phyloP scores from a whole-genome alignment of 2,329 filamentous ascomycete species.

The Triangularia setosa region DNA sequence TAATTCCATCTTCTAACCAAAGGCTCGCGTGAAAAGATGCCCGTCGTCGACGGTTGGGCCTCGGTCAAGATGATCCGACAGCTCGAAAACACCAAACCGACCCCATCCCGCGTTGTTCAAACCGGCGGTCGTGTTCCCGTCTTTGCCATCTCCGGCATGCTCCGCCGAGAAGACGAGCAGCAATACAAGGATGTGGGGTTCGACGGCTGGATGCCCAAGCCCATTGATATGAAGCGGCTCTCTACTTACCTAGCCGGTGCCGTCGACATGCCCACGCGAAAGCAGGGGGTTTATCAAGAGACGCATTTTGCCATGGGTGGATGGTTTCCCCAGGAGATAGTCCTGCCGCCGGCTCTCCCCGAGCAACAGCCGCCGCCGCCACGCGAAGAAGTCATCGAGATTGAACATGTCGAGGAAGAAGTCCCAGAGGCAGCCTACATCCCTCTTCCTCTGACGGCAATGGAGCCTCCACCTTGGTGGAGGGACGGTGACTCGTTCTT shows the following conservation, averaged over 20 bases:
- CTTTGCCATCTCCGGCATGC: conserved; percentile 80
- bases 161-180: conserved; percentile 64
- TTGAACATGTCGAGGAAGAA: background rate
- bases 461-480: background rate
- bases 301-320: conserved; percentile 79
- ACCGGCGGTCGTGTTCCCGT: conserved; percentile 68
- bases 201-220: conserved; percentile 88
- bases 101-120: conserved; percentile 56
- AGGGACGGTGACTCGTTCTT: background rate
- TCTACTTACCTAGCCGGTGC: conserved; percentile 67
- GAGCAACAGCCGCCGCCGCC: background rate
- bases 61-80: conserved; percentile 80
- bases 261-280: conserved; percentile 53
- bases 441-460: background rate
- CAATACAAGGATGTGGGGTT: conserved; percentile 75
- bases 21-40: conserved; percentile 64
- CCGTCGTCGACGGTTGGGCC: conserved; percentile 80
- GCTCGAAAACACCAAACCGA: conserved; percentile 54
- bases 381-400: background rate
- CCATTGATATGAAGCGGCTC: conserved; percentile 74
- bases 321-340: conserved; percentile 56
- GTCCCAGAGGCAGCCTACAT: background rate
- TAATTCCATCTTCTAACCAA: conserved; percentile 14
- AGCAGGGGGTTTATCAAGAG: conserved; percentile 61
- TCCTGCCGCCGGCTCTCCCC: background rate